Base-by-base conservation (phyloP, 352 stramenopile genomes). In the Pythium vanterpoolii region DNA sequence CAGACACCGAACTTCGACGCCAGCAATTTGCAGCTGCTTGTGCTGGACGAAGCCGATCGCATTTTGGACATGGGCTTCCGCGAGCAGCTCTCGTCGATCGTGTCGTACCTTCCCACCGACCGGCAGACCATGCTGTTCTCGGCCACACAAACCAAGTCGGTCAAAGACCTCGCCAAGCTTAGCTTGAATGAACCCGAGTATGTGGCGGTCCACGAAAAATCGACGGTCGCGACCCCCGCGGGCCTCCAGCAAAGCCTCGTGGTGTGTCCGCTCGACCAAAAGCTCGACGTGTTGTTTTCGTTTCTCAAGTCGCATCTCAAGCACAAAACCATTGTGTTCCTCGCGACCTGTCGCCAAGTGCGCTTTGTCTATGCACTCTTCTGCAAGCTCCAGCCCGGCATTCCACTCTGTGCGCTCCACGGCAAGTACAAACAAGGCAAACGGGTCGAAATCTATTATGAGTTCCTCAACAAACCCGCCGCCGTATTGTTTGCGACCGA, bases 1-100 rank as follows among this genome's bases (percentile, higher is more conserved):
- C 96, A 99, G 79, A 99, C 97, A 34, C 89, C 94, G 4, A 91
- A 90, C 33, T 98, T 99, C 64, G 94, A 99, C 69, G 79, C 93
- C 7, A 90, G 85, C 51, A 90, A 96, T 59, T 64, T 99, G 23
- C 87, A 97, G 68, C 69, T 98, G 31, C 87, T 99, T 44, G 96
- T 99, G 23, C 96, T 99, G 60, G 98, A 99, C 69, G 98, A 99
- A 75, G 98, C 98, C 5, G 98, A 99, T 76, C 83, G 97, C 24
- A 99, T 99, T 57, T 68, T 99, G 28, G 96, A 99, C 74, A 91
- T 99, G 71, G 98, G 98, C 6, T 99, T 99, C 76, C 96, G 99
- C 61, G 93, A 98, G 64, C 97, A 99, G 74, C 87, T 99, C 63
- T 80, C 92, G 24, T 76, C 87, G 21, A 99, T 99, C 68, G 86